Evolutionary conservation across 495 filamentous ascomycete species (phyloP).

Genomic region (Chaetomium cochliodes): DNA sequence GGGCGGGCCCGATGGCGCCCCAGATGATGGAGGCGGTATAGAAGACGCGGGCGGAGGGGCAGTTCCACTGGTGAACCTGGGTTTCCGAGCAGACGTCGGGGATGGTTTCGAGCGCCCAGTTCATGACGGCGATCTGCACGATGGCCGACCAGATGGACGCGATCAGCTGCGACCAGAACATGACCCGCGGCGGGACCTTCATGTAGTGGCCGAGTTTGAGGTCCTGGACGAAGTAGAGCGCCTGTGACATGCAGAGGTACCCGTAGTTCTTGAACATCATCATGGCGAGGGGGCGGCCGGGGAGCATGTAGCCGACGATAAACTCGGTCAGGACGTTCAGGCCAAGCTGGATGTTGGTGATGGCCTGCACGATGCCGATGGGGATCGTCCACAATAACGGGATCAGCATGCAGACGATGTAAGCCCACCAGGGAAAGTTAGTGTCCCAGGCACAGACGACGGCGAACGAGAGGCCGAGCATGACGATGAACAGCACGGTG

Average conservation of each 20-base stretch:
- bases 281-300: slow-evolving; percentile 63
- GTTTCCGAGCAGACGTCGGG: slow-evolving; percentile 57
- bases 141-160: slow-evolving; percentile 63
- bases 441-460: slow-evolving; percentile 65
- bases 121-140: slow-evolving; percentile 65
- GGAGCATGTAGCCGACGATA: slow-evolving; percentile 66
- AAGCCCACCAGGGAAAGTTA: slow-evolving; percentile 63
- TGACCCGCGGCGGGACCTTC: slow-evolving; percentile 62
- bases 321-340: slow-evolving; percentile 69
- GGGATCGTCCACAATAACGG: slow-evolving; percentile 56
- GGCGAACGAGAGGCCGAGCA: slow-evolving; percentile 46
- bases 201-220: slow-evolving; percentile 68
- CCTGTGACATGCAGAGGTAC: slow-evolving; percentile 63
- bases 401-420: slow-evolving; percentile 58
- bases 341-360: slow-evolving; percentile 66
- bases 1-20: slow-evolving; percentile 53
- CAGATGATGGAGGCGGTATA: slow-evolving; percentile 59
- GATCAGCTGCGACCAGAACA: slow-evolving; percentile 65
- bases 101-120: slow-evolving; percentile 63
- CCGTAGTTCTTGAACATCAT: slow-evolving; percentile 71
- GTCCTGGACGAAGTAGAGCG: slow-evolving; percentile 49
- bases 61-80: slow-evolving; percentile 60
- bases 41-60: slow-evolving; percentile 63
- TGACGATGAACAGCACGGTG: slow-evolving; percentile 42
- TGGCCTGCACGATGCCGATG: slow-evolving; percentile 59